Conservation (phyloP, 345 rosid genomes). For the Gossypium bickii region DNA sequence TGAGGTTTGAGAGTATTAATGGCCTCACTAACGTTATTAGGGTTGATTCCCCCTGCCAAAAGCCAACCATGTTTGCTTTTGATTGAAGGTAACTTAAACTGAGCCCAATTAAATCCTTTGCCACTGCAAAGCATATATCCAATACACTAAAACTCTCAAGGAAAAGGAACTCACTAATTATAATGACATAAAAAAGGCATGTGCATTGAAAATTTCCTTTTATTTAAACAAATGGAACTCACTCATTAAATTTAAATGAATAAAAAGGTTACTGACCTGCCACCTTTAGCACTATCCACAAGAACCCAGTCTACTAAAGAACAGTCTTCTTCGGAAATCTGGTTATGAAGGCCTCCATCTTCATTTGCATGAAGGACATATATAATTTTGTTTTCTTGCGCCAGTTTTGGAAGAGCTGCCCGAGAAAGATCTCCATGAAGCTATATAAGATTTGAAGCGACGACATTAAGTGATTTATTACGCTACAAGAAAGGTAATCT, state of each 20-base stretch:
- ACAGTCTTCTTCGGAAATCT: constrained; percentile 56
- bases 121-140: constrained; percentile 49
- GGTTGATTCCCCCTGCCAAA: constrained; percentile 83
- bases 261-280: constrained; percentile 47
- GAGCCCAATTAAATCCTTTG: constrained; percentile 69
- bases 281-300: constrained; percentile 83
- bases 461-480: not conserved
- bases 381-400: constrained; percentile 43
- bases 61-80: constrained; percentile 82
- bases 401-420: constrained; percentile 49
- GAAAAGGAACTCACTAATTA: too few species aligned
- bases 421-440: constrained; percentile 83
- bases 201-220: not conserved
- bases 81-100: constrained; percentile 60
- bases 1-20: constrained; percentile 53
- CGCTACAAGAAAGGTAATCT: not conserved
- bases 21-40: constrained; percentile 59
- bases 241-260: not conserved
- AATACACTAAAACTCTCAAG: not conserved
- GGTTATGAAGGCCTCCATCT: constrained; percentile 65
- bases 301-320: constrained; percentile 83
- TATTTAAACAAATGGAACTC: not conserved
- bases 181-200: too few species aligned
- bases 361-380: constrained; percentile 78
- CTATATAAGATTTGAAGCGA: constrained; percentile 32